phyloP scores from a whole-genome alignment of 495 filamentous ascomycete species.

The Aspergillus asperescens region DNA sequence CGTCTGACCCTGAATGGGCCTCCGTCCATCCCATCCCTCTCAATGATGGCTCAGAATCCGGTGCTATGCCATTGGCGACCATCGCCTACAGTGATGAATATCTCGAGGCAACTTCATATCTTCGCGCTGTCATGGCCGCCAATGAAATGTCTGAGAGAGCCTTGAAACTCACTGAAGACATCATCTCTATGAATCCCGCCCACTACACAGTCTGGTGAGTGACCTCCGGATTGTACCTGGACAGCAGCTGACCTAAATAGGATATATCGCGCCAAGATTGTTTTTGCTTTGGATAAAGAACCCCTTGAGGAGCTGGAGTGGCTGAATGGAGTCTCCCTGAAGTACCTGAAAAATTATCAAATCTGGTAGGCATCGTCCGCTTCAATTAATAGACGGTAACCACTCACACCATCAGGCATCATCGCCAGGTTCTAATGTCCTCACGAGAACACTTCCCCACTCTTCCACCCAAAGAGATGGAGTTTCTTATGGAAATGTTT shows the following conservation, averaged over 20 bases:
- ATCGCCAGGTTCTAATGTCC: conserved; percentile 76
- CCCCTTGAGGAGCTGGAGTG: conserved; percentile 72
- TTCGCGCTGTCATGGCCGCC: conserved; percentile 84
- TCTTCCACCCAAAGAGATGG: conserved; percentile 55
- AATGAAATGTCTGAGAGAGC: conserved; percentile 79
- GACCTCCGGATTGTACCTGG: background rate
- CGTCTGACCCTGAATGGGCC: conserved; percentile 70
- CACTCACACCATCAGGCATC: conserved; percentile 56
- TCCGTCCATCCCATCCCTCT: conserved; percentile 78
- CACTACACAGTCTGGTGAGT: conserved; percentile 93
- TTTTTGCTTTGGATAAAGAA: conserved; percentile 61
- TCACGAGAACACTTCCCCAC: conserved; percentile 52
- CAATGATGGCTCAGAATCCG: conserved; percentile 60
- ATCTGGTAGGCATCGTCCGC: conserved; percentile 57
- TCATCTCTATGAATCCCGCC: conserved; percentile 88
- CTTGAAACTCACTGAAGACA: conserved; percentile 75
- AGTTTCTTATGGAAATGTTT: conserved; percentile 79
- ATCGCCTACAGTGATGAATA: conserved; percentile 88
- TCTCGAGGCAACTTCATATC: conserved; percentile 79
- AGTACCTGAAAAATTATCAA: conserved; percentile 94
- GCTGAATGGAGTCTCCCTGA: conserved; percentile 75
- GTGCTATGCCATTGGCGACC: conserved; percentile 66
- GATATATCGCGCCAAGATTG: conserved; percentile 78
- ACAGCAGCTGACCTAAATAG: conserved; percentile 26
- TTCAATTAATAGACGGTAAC: background rate